Percentiles rank a stretch among this genome's conserved stretches.
These are phyloP conservation scores for Cystobasidium pallidum DNA, from an alignment of 1,284 basidiomycete genomes.

Conservation along the genomic window DNA sequence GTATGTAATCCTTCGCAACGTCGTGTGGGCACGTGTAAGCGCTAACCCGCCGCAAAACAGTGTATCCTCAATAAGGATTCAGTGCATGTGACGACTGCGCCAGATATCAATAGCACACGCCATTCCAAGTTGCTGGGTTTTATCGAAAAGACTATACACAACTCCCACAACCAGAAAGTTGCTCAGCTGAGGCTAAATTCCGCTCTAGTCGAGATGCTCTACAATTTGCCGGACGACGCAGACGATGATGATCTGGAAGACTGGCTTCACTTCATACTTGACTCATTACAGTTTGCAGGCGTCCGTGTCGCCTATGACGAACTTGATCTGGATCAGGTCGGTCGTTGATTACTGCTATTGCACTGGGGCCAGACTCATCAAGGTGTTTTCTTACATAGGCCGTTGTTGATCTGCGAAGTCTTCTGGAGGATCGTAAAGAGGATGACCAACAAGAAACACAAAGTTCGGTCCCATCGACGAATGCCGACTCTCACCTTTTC, in stretches of 20 bases:
- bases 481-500: constrained; percentile 69
- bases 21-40: not conserved
- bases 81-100: not conserved
- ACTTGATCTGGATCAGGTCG: constrained; percentile 83
- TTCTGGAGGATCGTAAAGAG: constrained; percentile 54
- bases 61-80: not conserved
- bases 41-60: not conserved
- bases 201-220: constrained; percentile 78
- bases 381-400: not conserved
- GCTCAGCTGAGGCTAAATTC: constrained; percentile 66
- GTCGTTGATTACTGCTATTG: constrained; percentile 38
- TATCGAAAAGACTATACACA: constrained; percentile 56
- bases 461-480: not conserved
- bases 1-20: constrained; percentile 59
- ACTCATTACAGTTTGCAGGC: constrained; percentile 90
- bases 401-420: constrained; percentile 3
- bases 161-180: constrained; percentile 65
- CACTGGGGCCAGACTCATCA: not conserved
- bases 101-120: not conserved
- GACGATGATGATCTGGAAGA: constrained; percentile 94
- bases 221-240: constrained; percentile 75
- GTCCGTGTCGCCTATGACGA: constrained; percentile 86
- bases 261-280: constrained; percentile 88
- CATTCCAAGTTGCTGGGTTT: constrained; percentile 15
- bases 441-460: constrained; percentile 25